Evolutionary conservation across 2,329 filamentous ascomycete species (phyloP).

Genomic region (Penicillium verrucosum): DNA sequence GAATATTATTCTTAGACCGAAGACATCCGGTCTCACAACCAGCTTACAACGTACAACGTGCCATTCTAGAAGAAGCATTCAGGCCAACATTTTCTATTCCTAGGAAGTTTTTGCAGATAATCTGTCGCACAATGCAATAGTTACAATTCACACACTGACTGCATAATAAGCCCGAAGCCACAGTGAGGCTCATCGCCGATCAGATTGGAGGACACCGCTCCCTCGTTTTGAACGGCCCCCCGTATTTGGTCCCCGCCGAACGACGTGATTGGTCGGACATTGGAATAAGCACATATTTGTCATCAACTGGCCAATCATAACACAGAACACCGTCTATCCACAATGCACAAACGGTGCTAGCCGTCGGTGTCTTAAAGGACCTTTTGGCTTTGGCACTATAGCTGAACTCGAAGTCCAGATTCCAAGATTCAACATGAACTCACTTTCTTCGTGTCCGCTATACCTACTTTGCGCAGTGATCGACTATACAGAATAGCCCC

Average conservation of each 20-base stretch:
- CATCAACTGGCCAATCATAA: conserved; percentile 8
- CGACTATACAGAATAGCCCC: not conserved
- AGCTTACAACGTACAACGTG: not conserved
- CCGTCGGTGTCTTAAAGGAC: conserved; percentile 20
- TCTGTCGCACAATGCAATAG: not conserved
- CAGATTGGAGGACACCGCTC: conserved; percentile 18
- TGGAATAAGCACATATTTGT: conserved; percentile 10
- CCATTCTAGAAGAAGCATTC: not conserved
- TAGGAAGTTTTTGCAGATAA: not conserved
- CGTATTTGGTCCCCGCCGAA: not conserved
- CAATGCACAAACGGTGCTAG: conserved; percentile 13
- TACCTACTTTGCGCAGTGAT: not conserved
- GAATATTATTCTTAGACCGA: not conserved
- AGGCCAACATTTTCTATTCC: not conserved
- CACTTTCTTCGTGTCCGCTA: not conserved
- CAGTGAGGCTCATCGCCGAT: conserved; percentile 6
- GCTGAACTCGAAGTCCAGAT: conserved; percentile 12
- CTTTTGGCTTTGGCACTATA: not conserved
- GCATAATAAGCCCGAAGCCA: not conserved
- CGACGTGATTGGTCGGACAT: conserved; percentile 10
- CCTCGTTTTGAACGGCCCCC: conserved; percentile 11
- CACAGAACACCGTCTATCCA: not conserved
- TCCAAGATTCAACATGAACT: not conserved
- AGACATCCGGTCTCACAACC: not conserved
- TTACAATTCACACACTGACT: not conserved